phyloP scores from a whole-genome alignment of 1,284 basidiomycete species.

The Ceraceosorus guamensis region DNA sequence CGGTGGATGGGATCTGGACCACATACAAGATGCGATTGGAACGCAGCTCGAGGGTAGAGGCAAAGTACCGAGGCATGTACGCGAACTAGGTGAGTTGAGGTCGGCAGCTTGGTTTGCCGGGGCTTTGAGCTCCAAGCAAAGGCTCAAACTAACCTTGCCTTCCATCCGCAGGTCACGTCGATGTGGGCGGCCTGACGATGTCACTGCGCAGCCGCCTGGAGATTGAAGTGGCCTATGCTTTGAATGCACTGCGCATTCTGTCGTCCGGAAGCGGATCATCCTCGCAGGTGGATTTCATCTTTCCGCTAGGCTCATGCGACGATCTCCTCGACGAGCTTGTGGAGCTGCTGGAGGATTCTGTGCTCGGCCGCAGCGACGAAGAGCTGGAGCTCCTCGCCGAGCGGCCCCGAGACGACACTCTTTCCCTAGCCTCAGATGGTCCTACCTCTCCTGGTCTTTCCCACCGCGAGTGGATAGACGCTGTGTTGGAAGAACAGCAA shows the following conservation, averaged over 20 bases:
- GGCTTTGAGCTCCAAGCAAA: too few relatives aligned
- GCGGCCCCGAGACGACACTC: neutral
- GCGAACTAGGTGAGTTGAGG: slow-evolving; percentile 58
- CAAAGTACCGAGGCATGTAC: slow-evolving; percentile 59
- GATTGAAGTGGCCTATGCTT: slow-evolving; percentile 76
- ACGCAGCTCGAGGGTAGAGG: slow-evolving; percentile 54
- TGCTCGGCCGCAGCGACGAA: slow-evolving; percentile 58
- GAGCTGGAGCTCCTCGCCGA: slow-evolving; percentile 1
- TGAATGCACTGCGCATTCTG: slow-evolving; percentile 81
- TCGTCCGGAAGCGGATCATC: slow-evolving; percentile 57
- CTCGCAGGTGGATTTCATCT: slow-evolving; percentile 51
- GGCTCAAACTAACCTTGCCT: too few relatives aligned
- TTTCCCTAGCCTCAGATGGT: too few relatives aligned
- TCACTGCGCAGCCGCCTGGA: slow-evolving; percentile 77
- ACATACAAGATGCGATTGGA: slow-evolving; percentile 62
- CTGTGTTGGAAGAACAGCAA: slow-evolving; percentile 36
- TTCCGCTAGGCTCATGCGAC: slow-evolving; percentile 61
- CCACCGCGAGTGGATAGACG: slow-evolving; percentile 29
- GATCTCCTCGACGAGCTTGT: slow-evolving; percentile 81
- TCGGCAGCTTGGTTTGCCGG: neutral
- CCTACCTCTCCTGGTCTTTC: too few relatives aligned
- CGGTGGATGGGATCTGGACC: slow-evolving; percentile 73
- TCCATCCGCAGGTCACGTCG: slow-evolving; percentile 57
- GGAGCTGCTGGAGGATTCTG: slow-evolving; percentile 75
- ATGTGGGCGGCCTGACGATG: slow-evolving; percentile 81